Evolutionary conservation across 2,329 filamentous ascomycete species (phyloP).

Genomic region (Spiromastix sp.): DNA sequence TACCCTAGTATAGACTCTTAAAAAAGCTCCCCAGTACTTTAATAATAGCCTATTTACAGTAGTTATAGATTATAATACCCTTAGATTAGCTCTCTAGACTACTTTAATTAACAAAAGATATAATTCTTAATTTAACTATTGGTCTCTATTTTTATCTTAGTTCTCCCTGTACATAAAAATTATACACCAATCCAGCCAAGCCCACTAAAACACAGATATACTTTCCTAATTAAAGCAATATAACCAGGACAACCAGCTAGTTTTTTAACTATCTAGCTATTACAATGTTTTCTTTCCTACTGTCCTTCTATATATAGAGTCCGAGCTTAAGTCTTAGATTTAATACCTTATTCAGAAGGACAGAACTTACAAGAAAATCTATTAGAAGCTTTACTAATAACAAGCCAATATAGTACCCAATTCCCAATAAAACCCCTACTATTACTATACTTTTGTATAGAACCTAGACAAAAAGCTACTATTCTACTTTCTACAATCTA

Average conservation of each 20-base stretch:
- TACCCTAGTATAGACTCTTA: neutral
- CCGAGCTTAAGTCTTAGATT: no score
- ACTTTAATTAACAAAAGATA: neutral
- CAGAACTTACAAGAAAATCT: neutral
- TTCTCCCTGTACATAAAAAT: fast-evolving
- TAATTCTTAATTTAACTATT: neutral
- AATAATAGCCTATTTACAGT: neutral
- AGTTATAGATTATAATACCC: neutral
- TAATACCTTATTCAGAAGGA: no score
- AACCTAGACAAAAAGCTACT: no score
- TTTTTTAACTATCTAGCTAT: no score
- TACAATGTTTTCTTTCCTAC: no score
- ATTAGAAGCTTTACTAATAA: neutral
- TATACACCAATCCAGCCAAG: neutral
- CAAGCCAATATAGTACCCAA: neutral
- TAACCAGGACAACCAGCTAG: neutral
- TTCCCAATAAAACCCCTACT: neutral
- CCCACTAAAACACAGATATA: no score
- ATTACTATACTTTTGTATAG: neutral
- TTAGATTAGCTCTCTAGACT: neutral
- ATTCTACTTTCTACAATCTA: neutral
- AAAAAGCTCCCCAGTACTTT: neutral
- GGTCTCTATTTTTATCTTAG: neutral
- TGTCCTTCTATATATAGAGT: no score
- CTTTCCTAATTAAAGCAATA: neutral